Evolutionary conservation across 2,329 filamentous ascomycete species (phyloP).

Genomic region (Botrytis cinerea): DNA sequence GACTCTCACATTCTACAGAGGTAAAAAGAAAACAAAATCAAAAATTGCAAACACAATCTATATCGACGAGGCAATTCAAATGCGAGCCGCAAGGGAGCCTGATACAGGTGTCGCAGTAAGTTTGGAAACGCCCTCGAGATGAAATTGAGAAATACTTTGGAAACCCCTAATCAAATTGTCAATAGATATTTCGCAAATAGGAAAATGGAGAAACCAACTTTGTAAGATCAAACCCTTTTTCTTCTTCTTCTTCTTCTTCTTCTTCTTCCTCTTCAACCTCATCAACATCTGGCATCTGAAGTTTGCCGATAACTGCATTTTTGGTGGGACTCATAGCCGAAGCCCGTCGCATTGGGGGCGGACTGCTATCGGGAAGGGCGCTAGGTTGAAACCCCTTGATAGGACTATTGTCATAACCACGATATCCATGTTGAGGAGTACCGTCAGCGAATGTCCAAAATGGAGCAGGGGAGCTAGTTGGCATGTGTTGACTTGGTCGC

Average conservation of each 20-base stretch:
- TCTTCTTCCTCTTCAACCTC: slow-evolving; percentile 38
- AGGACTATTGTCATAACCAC: slow-evolving; percentile 58
- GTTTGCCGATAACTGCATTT: slow-evolving; percentile 30
- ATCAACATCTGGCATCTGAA: slow-evolving; percentile 31
- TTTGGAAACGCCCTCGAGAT: slow-evolving; percentile 47
- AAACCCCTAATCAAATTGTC: slow-evolving; percentile 51
- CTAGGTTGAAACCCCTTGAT: slow-evolving; percentile 48
- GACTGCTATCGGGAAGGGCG: slow-evolving; percentile 58
- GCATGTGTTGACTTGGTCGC: slow-evolving; percentile 81
- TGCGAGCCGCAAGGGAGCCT: not conserved
- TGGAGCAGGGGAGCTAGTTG: slow-evolving; percentile 79
- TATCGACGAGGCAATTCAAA: not conserved
- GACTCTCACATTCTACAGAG: not conserved
- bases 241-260: slow-evolving; percentile 37
- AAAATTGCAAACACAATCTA: not conserved
- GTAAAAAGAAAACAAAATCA: not conserved
- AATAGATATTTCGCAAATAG: slow-evolving; percentile 29
- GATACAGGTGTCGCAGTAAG: slow-evolving; percentile 24
- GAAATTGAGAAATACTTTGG: slow-evolving; percentile 61
- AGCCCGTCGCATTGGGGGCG: slow-evolving; percentile 45
- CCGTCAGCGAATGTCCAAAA: slow-evolving; percentile 85
- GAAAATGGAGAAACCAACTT: slow-evolving; percentile 31
- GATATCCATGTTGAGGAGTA: slow-evolving; percentile 61
- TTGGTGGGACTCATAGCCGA: slow-evolving; percentile 38
- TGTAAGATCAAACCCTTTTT: slow-evolving; percentile 39